phyloP scores from a whole-genome alignment of 1,284 basidiomycete species.

The Sporisorium iseilematis-ciliati region DNA sequence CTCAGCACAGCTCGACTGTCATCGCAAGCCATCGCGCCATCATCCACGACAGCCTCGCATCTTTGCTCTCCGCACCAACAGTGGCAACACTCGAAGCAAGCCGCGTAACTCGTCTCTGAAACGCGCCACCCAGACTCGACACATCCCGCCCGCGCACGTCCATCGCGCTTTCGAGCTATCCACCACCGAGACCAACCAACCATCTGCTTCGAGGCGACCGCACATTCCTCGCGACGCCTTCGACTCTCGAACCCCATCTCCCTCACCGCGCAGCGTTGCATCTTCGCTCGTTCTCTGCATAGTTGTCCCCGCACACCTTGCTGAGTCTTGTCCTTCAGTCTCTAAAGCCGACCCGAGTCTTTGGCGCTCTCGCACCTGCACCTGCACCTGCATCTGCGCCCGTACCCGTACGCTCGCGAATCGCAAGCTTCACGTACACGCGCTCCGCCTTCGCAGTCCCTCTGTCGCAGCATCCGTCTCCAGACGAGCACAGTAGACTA shows the following conservation, averaged over 20 bases:
- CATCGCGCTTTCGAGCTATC: background rate
- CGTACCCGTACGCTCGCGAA: background rate
- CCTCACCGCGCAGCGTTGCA: conserved; percentile 2
- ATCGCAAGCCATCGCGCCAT: background rate
- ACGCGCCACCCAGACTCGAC: background rate
- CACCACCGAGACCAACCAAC: background rate
- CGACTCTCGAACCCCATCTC: background rate
- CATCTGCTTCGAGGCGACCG: background rate
- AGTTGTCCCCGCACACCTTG: background rate
- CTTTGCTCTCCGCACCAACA: conserved; percentile 4
- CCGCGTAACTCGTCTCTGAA: background rate
- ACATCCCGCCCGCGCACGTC: background rate
- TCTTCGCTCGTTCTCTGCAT: background rate
- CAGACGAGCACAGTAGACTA: background rate
- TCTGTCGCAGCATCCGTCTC: background rate
- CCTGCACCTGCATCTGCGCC: conserved; percentile 1
- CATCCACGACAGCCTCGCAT: background rate
- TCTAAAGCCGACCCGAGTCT: background rate
- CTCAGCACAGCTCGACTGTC: background rate
- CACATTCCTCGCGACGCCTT: background rate
- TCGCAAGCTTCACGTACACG: background rate
- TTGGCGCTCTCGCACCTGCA: conserved; percentile 1
- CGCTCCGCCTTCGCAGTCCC: background rate
- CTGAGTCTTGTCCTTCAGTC: conserved; percentile 5
- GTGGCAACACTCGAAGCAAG: background rate